These are phyloP conservation scores for Leccinum olivaceopallidum DNA, from an alignment of 768 basidiomycete genomes.

Conservation along the genomic window DNA sequence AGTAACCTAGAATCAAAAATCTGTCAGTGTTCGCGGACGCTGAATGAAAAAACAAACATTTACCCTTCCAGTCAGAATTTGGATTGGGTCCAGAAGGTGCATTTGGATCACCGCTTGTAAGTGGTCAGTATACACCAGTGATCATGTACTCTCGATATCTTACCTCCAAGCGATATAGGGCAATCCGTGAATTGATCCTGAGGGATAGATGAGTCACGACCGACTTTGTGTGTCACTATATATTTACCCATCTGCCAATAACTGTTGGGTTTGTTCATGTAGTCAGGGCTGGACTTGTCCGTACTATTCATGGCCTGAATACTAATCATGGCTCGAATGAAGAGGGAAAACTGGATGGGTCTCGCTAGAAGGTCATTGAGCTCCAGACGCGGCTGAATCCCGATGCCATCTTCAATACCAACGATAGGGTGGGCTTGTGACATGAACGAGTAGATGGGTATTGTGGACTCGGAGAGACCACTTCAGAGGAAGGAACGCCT, in stretches of 20 bases:
- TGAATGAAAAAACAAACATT: background rate
- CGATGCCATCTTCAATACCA: constrained; percentile 5
- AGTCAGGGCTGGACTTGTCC: constrained; percentile 2
- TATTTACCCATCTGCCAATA: constrained; percentile 22
- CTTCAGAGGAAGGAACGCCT: background rate
- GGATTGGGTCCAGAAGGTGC: constrained; percentile 7
- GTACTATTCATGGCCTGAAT: constrained; percentile 8
- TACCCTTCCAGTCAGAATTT: constrained; percentile 9
- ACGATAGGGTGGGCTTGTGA: constrained; percentile 11
- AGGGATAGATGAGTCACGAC: background rate
- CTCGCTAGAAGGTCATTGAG: constrained; percentile 17
- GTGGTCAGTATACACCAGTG: background rate
- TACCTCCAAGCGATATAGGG: constrained; percentile 17
- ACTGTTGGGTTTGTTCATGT: constrained; percentile 19
- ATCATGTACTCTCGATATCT: background rate
- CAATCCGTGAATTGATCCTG: constrained; percentile 21
- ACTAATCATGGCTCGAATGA: constrained; percentile 14
- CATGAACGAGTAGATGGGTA: constrained; percentile 6
- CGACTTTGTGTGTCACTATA: background rate
- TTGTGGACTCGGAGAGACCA: background rate
- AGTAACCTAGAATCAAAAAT: constrained; percentile 15
- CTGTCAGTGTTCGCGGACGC: background rate
- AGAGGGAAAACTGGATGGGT: constrained; percentile 19
- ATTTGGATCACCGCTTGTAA: constrained; percentile 18
- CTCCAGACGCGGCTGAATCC: constrained; percentile 20